Evolutionary conservation across 805 yeast genomes (phyloP).

Genomic region (Candida mattraensis): DNA sequence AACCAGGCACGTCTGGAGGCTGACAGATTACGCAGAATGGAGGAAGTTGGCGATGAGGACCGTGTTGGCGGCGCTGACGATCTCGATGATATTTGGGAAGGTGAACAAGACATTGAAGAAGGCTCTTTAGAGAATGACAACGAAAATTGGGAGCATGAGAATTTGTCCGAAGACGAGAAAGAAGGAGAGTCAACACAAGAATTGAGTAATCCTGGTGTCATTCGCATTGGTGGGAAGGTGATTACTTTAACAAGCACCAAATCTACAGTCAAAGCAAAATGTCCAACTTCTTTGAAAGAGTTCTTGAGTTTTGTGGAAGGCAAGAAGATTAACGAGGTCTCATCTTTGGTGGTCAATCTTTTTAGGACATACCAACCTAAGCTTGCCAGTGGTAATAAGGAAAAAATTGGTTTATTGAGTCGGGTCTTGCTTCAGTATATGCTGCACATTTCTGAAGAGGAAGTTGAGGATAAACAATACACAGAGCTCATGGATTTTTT

Average conservation of each 20-base stretch:
- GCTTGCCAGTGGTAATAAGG: constrained; percentile 79
- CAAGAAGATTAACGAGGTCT: constrained; percentile 41
- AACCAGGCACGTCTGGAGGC: constrained; percentile 62
- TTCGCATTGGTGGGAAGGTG: constrained; percentile 36
- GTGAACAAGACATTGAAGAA: constrained; percentile 37
- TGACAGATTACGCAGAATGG: constrained; percentile 73
- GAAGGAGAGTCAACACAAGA: constrained; percentile 8
- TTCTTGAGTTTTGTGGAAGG: constrained; percentile 36
- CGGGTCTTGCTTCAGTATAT: constrained; percentile 64
- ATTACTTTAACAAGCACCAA: constrained; percentile 22
- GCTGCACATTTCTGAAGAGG: constrained; percentile 43
- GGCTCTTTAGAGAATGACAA: constrained; percentile 34
- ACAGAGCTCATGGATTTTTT: constrained; percentile 36
- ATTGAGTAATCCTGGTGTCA: constrained; percentile 20
- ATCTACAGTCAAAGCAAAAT: constrained; percentile 28
- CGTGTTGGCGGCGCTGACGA: constrained; percentile 64
- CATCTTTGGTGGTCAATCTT: constrained; percentile 52
- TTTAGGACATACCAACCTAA: constrained; percentile 69
- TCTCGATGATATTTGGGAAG: constrained; percentile 68
- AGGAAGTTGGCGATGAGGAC: constrained; percentile 47
- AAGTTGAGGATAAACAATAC: constrained; percentile 26
- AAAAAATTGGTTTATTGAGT: constrained; percentile 62
- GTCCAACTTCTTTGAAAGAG: constrained; percentile 52
- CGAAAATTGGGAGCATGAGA: constrained; percentile 20
- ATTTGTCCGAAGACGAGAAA: constrained; percentile 8